A percentile compares a stretch with the other conserved stretches of the same genome.
Conservation (phyloP, 176 grass and related monocot genomes). For the Eragrostis curvula region DNA sequence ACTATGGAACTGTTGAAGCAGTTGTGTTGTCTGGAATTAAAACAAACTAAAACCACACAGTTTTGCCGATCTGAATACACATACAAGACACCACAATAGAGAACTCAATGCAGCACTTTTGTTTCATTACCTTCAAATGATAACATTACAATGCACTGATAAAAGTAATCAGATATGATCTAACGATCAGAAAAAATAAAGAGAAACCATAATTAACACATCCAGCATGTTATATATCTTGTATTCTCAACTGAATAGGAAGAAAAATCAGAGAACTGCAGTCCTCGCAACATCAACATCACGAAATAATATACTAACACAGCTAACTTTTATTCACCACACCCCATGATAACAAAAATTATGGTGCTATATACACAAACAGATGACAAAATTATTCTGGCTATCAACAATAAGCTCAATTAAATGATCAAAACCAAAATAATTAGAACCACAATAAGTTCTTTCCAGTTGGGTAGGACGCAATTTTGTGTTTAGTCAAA, state of each 20-base stretch:
- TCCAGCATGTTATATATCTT: background rate
- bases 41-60: background rate
- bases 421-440: background rate
- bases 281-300: background rate
- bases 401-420: background rate
- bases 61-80: background rate
- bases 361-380: background rate
- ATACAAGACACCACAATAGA: background rate
- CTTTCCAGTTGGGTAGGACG: background rate
- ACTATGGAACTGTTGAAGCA: constrained; percentile 10
- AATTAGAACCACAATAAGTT: background rate
- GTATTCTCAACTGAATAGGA: constrained; percentile 1
- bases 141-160: background rate
- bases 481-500: background rate
- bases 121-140: constrained; percentile 14
- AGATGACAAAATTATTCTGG: background rate
- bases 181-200: background rate
- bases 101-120: constrained; percentile 12
- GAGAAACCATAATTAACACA: background rate
- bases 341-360: background rate
- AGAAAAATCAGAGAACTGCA: background rate
- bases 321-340: background rate
- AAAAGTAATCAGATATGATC: constrained; percentile 3
- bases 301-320: background rate
- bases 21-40: background rate